Percentiles rank a stretch among this genome's conserved stretches.
These are phyloP conservation scores for Boletus insuetus DNA, from an alignment of 768 basidiomycete species.

Conservation along the genomic window DNA sequence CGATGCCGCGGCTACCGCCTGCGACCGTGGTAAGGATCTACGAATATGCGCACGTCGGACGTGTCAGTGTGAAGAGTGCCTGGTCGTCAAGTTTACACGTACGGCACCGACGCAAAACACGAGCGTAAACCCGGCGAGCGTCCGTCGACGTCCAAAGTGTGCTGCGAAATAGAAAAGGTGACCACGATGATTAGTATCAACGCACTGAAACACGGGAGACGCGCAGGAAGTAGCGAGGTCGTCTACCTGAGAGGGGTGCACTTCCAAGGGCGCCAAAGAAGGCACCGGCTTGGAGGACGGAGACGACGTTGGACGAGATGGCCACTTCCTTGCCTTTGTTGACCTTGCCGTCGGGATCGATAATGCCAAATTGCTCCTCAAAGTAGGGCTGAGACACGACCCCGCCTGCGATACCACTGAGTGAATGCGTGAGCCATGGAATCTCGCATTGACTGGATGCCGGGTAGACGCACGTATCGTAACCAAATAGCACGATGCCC, in stretches of 20 bases:
- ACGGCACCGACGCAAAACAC: constrained; percentile 76
- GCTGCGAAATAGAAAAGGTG: constrained; percentile 34
- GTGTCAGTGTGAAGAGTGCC: background rate
- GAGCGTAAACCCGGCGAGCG: constrained; percentile 56
- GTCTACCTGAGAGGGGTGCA: constrained; percentile 65
- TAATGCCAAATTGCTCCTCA: constrained; percentile 57
- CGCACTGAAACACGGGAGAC: background rate
- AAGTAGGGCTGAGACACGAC: constrained; percentile 67
- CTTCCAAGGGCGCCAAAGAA: constrained; percentile 84
- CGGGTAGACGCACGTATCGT: constrained; percentile 57
- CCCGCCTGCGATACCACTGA: constrained; percentile 65
- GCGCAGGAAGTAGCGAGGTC: background rate
- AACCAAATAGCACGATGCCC: constrained; percentile 83
- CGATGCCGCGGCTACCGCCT: constrained; percentile 50
- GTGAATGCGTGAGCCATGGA: background rate
- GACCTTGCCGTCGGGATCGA: constrained; percentile 40
- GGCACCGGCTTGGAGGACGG: constrained; percentile 82
- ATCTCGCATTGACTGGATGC: background rate
- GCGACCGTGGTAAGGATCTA: constrained; percentile 74
- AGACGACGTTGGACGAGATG: constrained; percentile 81
- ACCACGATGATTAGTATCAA: background rate
- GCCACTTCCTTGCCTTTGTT: constrained; percentile 42
- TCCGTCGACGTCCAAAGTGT: constrained; percentile 61
- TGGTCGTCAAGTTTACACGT: constrained; percentile 26
- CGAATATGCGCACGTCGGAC: background rate